Conservation (phyloP, 108 stramenopile genomes). For the Seminavis robusta region DNA sequence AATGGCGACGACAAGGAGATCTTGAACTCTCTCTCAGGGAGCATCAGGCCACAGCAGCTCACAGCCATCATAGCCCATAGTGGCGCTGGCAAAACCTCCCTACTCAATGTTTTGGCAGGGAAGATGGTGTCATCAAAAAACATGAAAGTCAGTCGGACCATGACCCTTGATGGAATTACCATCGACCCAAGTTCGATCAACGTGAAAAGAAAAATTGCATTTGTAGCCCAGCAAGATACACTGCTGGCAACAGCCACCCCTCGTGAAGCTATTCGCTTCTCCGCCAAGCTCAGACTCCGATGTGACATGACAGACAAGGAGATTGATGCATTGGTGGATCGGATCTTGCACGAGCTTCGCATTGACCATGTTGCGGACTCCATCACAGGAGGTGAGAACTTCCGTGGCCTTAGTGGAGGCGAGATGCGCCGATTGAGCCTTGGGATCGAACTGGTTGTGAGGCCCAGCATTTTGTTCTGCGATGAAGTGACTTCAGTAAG, state of each 20-base stretch:
- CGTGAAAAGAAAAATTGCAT: constrained; percentile 65
- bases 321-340: constrained; percentile 47
- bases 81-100: constrained; percentile 62
- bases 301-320: constrained; percentile 40
- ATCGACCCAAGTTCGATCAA: constrained; percentile 53
- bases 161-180: constrained; percentile 45
- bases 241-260: constrained; percentile 71
- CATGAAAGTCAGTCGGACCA: constrained; percentile 29
- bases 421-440: constrained; percentile 61
- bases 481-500: constrained; percentile 32
- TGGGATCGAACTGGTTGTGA: constrained; percentile 61
- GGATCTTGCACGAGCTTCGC: constrained; percentile 69
- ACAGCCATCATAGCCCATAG: constrained; percentile 54
- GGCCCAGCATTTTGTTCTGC: constrained; percentile 55
- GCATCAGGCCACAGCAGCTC: too few relatives aligned
- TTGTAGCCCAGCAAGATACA: constrained; percentile 75
- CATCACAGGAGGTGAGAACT: constrained; percentile 53
- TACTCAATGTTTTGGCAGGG: constrained; percentile 71
- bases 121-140: constrained; percentile 17
- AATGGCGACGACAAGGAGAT: too few relatives aligned
- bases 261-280: constrained; percentile 71
- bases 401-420: constrained; percentile 63
- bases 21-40: too few relatives aligned
- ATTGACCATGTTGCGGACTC: constrained; percentile 52
- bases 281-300: constrained; percentile 69